A percentile compares a stretch with the other conserved stretches of the same genome.
These are phyloP conservation scores for Niebla homalea DNA, from an alignment of 495 filamentous ascomycete genomes.

Conservation along the genomic window DNA sequence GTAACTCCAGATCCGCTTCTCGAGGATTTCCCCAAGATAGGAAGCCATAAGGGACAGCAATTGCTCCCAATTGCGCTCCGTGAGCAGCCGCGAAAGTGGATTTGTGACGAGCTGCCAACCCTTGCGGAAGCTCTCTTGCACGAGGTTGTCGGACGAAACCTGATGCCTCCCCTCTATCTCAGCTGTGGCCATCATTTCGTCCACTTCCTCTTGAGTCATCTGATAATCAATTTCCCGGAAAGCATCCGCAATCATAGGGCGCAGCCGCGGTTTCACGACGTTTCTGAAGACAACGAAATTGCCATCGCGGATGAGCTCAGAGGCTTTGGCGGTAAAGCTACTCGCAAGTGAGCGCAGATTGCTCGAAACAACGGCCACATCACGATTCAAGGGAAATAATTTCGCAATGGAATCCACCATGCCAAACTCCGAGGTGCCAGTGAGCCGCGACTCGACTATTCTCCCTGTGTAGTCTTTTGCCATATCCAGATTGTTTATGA, in stretches of 20 bases:
- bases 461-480: slow-evolving; percentile 78
- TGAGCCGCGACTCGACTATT: slow-evolving; percentile 58
- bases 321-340: slow-evolving; percentile 61
- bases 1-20: slow-evolving; percentile 84
- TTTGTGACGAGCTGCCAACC: slow-evolving; percentile 75
- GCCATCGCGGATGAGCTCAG: slow-evolving; percentile 70
- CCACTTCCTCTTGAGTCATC: slow-evolving; percentile 36
- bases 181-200: slow-evolving; percentile 16
- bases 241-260: slow-evolving; percentile 71
- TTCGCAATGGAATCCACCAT: slow-evolving; percentile 33
- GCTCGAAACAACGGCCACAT: slow-evolving; percentile 51
- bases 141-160: slow-evolving; percentile 35
- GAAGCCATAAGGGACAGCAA: slow-evolving; percentile 58
- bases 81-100: slow-evolving; percentile 77
- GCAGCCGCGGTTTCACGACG: slow-evolving; percentile 72
- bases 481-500: slow-evolving; percentile 90
- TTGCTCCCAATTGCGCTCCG: slow-evolving; percentile 51
- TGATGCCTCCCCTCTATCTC: slow-evolving; percentile 17
- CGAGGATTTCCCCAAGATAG: slow-evolving; percentile 63
- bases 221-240: slow-evolving; percentile 88
- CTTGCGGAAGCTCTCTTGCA: slow-evolving; percentile 60
- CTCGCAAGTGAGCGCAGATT: slow-evolving; percentile 54
- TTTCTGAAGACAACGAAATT: slow-evolving; percentile 75
- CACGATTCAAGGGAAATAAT: slow-evolving; percentile 66
- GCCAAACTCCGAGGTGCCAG: slow-evolving; percentile 19